A percentile compares a stretch with the other conserved stretches of the same genome.
Evolutionary conservation across 345 rosid species (phyloP).

Genomic region (Viola odorata): DNA sequence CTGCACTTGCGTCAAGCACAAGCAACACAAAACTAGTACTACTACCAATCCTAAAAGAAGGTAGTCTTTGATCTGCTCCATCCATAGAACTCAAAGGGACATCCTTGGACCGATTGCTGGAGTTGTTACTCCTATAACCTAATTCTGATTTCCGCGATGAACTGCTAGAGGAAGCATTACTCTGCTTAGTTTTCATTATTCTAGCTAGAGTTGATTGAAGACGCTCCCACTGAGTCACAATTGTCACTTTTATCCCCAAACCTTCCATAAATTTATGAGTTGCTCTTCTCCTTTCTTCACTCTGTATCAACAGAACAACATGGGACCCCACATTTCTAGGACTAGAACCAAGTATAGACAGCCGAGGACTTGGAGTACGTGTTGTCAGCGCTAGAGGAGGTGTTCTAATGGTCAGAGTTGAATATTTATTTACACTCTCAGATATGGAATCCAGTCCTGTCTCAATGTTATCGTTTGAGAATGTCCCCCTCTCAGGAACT

Average conservation of each 20-base stretch:
- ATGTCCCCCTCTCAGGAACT: background rate
- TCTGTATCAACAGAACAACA: constrained; percentile 53
- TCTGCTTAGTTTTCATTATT: constrained; percentile 30
- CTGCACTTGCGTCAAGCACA: constrained; percentile 53
- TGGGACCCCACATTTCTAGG: constrained; percentile 49
- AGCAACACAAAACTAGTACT: constrained; percentile 33
- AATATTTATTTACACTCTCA: background rate
- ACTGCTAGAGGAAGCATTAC: constrained; percentile 33
- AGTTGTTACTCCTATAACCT: constrained; percentile 33
- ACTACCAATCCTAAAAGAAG: constrained; percentile 16
- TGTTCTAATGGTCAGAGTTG: constrained; percentile 28
- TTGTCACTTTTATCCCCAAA: constrained; percentile 45
- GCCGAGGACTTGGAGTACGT: constrained; percentile 35
- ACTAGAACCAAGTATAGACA: constrained; percentile 31
- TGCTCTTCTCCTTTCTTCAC: constrained; percentile 46
- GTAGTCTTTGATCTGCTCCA: constrained; percentile 32
- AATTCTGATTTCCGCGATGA: constrained; percentile 43
- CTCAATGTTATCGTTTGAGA: constrained; percentile 15
- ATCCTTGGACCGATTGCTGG: constrained; percentile 34
- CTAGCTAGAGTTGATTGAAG: constrained; percentile 23
- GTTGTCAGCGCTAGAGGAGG: constrained; percentile 22
- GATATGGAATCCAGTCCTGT: constrained; percentile 13
- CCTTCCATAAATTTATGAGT: constrained; percentile 45
- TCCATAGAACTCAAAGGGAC: constrained; percentile 49
- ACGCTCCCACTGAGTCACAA: constrained; percentile 37